Conservation (phyloP, 2,329 filamentous ascomycete species). For the Scytalidium sp. region DNA sequence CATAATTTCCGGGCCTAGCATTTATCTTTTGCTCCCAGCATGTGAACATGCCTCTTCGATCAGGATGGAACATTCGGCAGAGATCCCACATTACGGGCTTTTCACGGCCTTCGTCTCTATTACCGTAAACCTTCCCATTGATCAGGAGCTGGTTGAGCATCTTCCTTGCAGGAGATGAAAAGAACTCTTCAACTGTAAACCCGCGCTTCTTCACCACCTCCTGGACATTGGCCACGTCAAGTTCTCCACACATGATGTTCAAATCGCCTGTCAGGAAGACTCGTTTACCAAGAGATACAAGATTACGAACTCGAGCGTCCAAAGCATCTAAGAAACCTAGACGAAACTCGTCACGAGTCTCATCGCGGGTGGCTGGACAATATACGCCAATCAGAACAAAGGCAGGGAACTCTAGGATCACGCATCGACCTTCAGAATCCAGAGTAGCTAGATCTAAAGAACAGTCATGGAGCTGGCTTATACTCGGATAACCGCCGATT, state of each 20-base stretch:
- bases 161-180: conserved; percentile 67
- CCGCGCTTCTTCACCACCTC: conserved; percentile 71
- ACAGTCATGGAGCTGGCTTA: conserved; percentile 61
- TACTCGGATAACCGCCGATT: conserved; percentile 84
- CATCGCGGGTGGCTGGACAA: conserved; percentile 84
- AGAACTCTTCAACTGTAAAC: conserved; percentile 67
- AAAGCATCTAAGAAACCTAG: conserved; percentile 76
- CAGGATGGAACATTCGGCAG: conserved; percentile 75
- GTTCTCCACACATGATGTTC: conserved; percentile 64
- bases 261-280: conserved; percentile 86
- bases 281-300: conserved; percentile 75
- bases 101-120: conserved; percentile 67
- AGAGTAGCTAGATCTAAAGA: conserved; percentile 67
- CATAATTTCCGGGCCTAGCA: conserved; percentile 91
- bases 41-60: conserved; percentile 88
- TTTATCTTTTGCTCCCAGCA: conserved; percentile 97
- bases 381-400: conserved; percentile 94
- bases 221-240: conserved; percentile 73
- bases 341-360: conserved; percentile 78
- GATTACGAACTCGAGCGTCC: conserved; percentile 80
- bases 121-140: conserved; percentile 64
- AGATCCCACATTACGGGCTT: conserved; percentile 77
- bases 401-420: conserved; percentile 88
- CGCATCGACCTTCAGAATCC: conserved; percentile 88
- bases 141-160: conserved; percentile 85